A percentile compares a stretch with the other conserved stretches of the same genome.
These are phyloP conservation scores for Penicillium lagena DNA, from an alignment of 495 filamentous ascomycete species.

Conservation along the genomic window DNA sequence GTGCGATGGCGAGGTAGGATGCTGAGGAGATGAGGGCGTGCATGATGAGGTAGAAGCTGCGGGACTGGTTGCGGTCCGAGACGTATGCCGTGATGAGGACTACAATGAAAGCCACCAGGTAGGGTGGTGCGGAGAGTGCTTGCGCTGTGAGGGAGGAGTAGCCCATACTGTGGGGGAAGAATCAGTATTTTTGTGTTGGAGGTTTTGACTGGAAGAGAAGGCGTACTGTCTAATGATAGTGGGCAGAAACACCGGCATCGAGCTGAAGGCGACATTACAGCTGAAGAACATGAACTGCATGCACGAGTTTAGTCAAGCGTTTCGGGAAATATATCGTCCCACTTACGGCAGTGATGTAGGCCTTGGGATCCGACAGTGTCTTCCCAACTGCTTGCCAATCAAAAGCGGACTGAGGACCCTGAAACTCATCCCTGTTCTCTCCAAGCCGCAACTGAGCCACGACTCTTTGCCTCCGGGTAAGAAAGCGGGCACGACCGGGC, in stretches of 20 bases:
- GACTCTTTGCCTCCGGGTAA: conserved; percentile 36
- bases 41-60: conserved; percentile 44
- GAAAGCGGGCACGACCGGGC: conserved; percentile 44
- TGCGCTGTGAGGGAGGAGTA: conserved; percentile 41
- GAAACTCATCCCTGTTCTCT: conserved; percentile 17
- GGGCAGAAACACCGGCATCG: conserved; percentile 53
- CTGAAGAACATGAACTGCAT: conserved; percentile 50
- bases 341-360: conserved; percentile 60
- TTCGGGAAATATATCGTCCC: not conserved
- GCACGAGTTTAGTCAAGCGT: not conserved
- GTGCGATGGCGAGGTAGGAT: conserved; percentile 54
- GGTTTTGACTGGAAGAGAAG: not conserved
- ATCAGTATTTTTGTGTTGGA: not conserved
- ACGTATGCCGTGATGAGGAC: conserved; percentile 43
- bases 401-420: conserved; percentile 16
- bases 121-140: conserved; percentile 52
- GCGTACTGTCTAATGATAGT: conserved; percentile 51
- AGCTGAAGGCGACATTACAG: conserved; percentile 54
- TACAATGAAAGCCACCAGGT: conserved; percentile 46
- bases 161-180: conserved; percentile 32
- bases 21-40: conserved; percentile 49
- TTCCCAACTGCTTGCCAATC: conserved; percentile 47
- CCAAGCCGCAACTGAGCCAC: conserved; percentile 46
- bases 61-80: conserved; percentile 41
- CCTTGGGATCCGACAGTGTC: conserved; percentile 54